phyloP scores from a whole-genome alignment of 129 eudicot genomes.

The Lactuca sativa region DNA sequence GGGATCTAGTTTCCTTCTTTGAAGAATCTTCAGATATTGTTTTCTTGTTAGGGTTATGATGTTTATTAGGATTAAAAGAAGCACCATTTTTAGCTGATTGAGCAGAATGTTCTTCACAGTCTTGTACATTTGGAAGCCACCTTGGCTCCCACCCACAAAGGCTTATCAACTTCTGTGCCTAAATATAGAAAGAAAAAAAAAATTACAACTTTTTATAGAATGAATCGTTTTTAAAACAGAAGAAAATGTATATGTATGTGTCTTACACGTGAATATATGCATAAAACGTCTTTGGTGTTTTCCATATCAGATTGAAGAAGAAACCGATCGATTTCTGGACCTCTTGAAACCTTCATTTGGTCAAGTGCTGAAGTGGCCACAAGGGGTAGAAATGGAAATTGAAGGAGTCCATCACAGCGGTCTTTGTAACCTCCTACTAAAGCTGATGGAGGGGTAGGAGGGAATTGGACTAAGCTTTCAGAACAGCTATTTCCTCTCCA shows the following conservation, averaged over 20 bases:
- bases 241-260: not conserved
- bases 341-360: conserved; percentile 68
- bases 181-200: not conserved
- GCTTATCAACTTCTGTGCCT: conserved; percentile 94
- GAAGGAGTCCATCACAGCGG: conserved; percentile 94
- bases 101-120: conserved; percentile 95
- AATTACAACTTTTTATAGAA: too few species aligned
- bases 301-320: conserved; percentile 58
- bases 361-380: conserved; percentile 78
- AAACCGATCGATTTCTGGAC: conserved; percentile 72
- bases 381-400: conserved; percentile 73
- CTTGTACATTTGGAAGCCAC: conserved; percentile 94
- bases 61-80: conserved; percentile 62
- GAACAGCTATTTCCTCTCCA: conserved; percentile 97
- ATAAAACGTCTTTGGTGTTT: conserved; percentile 5
- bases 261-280: conserved; percentile 72
- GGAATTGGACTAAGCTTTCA: conserved; percentile 92
- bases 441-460: conserved; percentile 97
- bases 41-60: conserved; percentile 56
- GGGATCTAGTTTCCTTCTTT: conserved; percentile 74
- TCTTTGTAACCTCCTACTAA: conserved; percentile 91
- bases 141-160: conserved; percentile 23
- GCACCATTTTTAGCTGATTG: conserved; percentile 86
- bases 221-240: not conserved
- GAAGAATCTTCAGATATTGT: conserved; percentile 43